Conservation (phyloP, 2,329 filamentous ascomycete genomes). For the Verticillium nubilum region DNA sequence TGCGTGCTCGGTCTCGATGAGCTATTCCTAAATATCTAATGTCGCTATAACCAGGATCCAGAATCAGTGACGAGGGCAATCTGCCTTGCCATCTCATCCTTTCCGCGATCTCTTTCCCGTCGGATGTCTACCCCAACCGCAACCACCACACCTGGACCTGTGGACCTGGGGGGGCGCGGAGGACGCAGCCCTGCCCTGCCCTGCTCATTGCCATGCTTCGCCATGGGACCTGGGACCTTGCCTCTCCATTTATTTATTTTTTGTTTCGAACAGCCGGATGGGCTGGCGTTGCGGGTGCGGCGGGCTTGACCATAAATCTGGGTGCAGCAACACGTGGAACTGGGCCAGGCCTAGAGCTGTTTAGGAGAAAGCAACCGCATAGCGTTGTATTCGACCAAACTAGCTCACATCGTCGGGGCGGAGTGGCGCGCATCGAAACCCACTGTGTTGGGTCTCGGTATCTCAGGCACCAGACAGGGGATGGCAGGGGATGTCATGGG, state of each 20-base stretch:
- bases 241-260: not conserved
- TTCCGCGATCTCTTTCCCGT: not conserved
- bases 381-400: not conserved
- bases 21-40: not conserved
- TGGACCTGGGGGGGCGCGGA: too few species aligned
- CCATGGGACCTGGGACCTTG: not conserved
- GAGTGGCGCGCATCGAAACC: slow-evolving; percentile 10
- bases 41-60: not conserved
- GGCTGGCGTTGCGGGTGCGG: not conserved
- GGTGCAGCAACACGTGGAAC: slow-evolving; percentile 6
- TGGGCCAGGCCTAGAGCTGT: slow-evolving; percentile 1
- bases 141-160: too few species aligned
- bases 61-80: not conserved
- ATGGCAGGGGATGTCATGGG: not conserved
- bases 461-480: not conserved
- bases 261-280: not conserved
- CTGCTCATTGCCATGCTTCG: not conserved
- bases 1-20: not conserved
- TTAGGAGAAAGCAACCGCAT: slow-evolving; percentile 1
- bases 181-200: not conserved
- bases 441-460: slow-evolving; percentile 6
- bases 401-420: slow-evolving; percentile 4
- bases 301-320: not conserved
- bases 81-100: not conserved
- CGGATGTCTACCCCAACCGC: not conserved